Evolutionary conservation across 108 stramenopile species (phyloP), one percentile per base, ranked within the genome.

Genomic region (Stephanodiscus triporus): DNA sequence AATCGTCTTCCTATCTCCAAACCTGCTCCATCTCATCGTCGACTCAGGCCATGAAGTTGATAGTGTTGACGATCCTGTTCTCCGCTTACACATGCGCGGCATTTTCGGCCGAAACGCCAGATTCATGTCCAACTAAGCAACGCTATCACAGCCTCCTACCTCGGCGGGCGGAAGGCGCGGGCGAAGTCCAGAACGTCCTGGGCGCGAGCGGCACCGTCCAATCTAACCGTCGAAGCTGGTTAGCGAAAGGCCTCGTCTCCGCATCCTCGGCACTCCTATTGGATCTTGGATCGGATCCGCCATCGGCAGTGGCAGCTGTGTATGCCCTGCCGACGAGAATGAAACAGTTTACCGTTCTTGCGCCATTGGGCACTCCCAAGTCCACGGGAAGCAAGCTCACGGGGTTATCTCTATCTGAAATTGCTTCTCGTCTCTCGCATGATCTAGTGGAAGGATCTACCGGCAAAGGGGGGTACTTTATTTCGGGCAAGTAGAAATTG

Each of bases 391-490:
- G 20, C 20, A 73, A 73, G 48, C 76, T 78, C 40, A 72, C 73
- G n/a, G 60, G 67, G 20, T 49, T 82, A 67, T 56, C 84, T 9
- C 26, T 85, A 24, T 56, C 69, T 5, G 72, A 82, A 63, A 32
- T 87, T 13, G 87, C 87, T 0, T n/a, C 48, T 6, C 71, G 72
- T 10, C 63, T 87, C 6, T 38, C 78, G 5, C 22, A 68, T 10
- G 87, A 87, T 76, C 64, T 87, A 36, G 68, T 67, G 17, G 54
- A 57, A 9, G 87, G 87, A 2, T 68, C 71, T 11, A 80, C 68
- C 17, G 66, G 57, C 9, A 49, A 70, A 40, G 87, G 87, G 4
- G 82, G 84, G 1, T 87, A 87, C 75, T 83, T 87, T 64, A 30
- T 87, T 17, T 76, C 66, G 30, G 66, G 66, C 43, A 67, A 57